Base-by-base conservation (phyloP, 1,284 basidiomycete species). In the Pascua guehoae region DNA sequence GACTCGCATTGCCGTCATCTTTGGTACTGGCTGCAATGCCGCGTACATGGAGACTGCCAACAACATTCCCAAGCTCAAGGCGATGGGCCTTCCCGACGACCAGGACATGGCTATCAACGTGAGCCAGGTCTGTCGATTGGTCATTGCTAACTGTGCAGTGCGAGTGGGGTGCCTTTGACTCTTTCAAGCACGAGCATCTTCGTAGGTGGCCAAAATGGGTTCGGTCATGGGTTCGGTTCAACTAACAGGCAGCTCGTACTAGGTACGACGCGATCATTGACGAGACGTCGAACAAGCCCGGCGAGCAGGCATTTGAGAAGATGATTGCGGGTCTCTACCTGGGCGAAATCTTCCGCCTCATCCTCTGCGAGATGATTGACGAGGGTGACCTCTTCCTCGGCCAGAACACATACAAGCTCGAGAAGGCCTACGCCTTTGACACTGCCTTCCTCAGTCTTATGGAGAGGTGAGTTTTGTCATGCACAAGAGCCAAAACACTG, bases 1-100 rank as follows among this genome's bases (percentile, higher is more conserved):
- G 66, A 96, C 94, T 42, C 88, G 89, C 73, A 95, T 97, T 64
- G 94, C 91, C 1, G 88, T 91, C 73, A 98, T 98, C 72, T 96
- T 98, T 68, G 96, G 95, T 41, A 98, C 95, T 2, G 95, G 95
- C 1, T 98, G 95, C 75, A 98, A 98, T 75, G 96, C 95, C 0
- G 95, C 95, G 5, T 95, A 94, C 73, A 92, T 93, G 89, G 95
- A 98, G 76, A 86, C 87, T 59, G 84, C 94, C 16, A 84, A 85
- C 49, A 91, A 80, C 67, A 83, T 85, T 53, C 80, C 82, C 62
- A 85, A 98, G 83, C 85, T 98, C 66, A 81, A 84, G 57, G 67
- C 85, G 56, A 79, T 94, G 18, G 86, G 86, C 1, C 82, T 97
- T 62, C 79, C 80, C 8, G 73, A 68, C 18, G 85, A 88, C 12